Percentiles rank a stretch among this genome's conserved stretches.
phyloP scores from a whole-genome alignment of 305 asterid genomes.

The Caryopteris hybrid region DNA sequence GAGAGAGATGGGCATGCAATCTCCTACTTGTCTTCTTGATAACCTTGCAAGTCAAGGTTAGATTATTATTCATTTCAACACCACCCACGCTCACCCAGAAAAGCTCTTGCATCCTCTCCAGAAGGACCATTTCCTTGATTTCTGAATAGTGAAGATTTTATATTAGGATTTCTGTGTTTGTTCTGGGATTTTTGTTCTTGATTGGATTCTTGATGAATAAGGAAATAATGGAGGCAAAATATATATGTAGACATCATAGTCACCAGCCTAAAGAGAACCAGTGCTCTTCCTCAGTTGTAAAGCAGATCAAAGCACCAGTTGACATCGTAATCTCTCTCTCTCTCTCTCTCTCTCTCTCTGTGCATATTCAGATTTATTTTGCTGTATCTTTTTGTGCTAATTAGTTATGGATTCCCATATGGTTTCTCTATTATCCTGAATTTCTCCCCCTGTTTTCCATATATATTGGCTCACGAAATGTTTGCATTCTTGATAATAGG shows the following conservation, averaged over 20 bases:
- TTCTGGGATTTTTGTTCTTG: constrained; percentile 2
- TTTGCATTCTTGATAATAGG: not conserved
- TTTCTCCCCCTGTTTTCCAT: not conserved
- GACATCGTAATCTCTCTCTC: constrained; percentile 12
- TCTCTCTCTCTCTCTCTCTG: not conserved
- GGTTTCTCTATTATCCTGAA: not conserved
- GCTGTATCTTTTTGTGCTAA: not conserved
- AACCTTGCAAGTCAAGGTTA: constrained; percentile 6
- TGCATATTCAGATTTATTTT: not conserved
- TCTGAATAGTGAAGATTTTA: not conserved
- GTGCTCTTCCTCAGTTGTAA: constrained; percentile 54
- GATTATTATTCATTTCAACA: not conserved
- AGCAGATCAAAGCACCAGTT: constrained; percentile 58
- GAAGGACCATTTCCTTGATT: not conserved
- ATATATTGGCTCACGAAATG: not conserved
- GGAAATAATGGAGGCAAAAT: constrained; percentile 4
- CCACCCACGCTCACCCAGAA: not conserved
- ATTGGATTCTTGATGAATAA: not conserved
- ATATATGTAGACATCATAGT: constrained; percentile 38
- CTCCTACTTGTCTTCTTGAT: not conserved
- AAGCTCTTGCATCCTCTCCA: not conserved
- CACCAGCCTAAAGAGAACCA: constrained; percentile 49
- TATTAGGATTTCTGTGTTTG: not conserved
- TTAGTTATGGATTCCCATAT: not conserved
- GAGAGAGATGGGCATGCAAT: not conserved